Percentiles rank a stretch among this genome's conserved stretches.
These are phyloP conservation scores for Tetracladium setigerum DNA, from an alignment of 495 filamentous ascomycete species.

Conservation along the genomic window DNA sequence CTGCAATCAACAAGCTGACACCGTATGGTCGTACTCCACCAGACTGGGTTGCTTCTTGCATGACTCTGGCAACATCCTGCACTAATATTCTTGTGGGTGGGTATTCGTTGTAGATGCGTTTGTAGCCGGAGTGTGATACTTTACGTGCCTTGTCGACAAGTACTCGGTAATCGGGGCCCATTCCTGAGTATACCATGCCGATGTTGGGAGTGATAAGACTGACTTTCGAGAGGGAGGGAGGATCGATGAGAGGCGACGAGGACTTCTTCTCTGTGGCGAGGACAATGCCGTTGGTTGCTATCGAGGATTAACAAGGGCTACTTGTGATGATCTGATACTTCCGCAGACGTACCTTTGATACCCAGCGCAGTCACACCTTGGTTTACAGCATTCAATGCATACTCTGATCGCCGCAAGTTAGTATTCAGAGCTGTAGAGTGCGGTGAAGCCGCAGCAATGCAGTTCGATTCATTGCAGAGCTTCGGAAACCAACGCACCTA, in stretches of 20 bases:
- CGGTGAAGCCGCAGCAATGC: conserved; percentile 1
- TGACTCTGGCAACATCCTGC: conserved; percentile 93
- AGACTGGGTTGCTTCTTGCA: conserved; percentile 98
- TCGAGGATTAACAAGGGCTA: conserved; percentile 10
- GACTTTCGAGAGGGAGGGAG: conserved; percentile 92
- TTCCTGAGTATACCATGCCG: conserved; percentile 99
- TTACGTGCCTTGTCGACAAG: conserved; percentile 96
- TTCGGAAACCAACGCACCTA: conserved; percentile 42
- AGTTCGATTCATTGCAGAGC: neutral
- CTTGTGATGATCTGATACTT: neutral
- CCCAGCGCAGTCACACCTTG: conserved; percentile 96
- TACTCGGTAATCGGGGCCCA: conserved; percentile 97
- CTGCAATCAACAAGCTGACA: conserved; percentile 88
- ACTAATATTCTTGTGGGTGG: conserved; percentile 97
- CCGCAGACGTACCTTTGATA: conserved; percentile 71
- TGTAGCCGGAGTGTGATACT: conserved; percentile 98
- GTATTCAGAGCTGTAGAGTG: neutral
- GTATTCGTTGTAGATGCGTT: conserved; percentile 99
- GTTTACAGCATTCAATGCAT: conserved; percentile 98
- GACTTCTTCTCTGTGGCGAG: conserved; percentile 99
- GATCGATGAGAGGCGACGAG: conserved; percentile 89
- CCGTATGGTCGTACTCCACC: conserved; percentile 98
- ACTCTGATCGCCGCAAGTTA: conserved; percentile 54
- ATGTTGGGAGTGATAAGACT: conserved; percentile 97
- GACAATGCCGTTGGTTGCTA: conserved; percentile 97